Evolutionary conservation across 2,329 filamentous ascomycete species (phyloP).

Genomic region (Diaporthe citrichinensis): DNA sequence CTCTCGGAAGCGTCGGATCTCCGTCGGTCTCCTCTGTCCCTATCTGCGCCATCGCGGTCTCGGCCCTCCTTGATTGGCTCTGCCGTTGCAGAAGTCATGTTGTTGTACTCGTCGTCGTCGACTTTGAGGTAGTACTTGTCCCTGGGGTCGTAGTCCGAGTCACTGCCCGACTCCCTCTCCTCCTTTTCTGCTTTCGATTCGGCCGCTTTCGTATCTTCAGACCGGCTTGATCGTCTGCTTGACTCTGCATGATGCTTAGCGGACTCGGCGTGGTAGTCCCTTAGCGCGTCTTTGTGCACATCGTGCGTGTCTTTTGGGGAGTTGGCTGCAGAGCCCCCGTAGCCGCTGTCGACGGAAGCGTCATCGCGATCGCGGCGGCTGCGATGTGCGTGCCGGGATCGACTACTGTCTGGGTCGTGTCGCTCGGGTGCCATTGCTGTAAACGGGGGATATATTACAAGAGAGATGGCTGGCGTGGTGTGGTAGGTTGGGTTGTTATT

Average conservation of each 20-base stretch:
- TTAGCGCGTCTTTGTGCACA: not conserved
- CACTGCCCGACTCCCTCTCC: conserved; percentile 15
- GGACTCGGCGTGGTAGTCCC: conserved; percentile 9
- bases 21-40: not conserved
- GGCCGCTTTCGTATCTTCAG: not conserved
- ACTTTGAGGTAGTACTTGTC: conserved; percentile 38
- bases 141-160: conserved; percentile 39
- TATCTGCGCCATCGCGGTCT: not conserved
- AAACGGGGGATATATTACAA: not conserved
- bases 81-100: conserved; percentile 26
- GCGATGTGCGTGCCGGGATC: conserved; percentile 19
- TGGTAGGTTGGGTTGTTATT: not conserved
- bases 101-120: conserved; percentile 35
- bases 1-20: not conserved
- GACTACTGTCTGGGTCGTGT: conserved; percentile 7
- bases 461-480: not conserved
- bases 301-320: conserved; percentile 28
- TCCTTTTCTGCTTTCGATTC: not conserved
- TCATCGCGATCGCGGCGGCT: conserved; percentile 17
- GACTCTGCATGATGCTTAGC: conserved; percentile 8
- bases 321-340: conserved; percentile 36
- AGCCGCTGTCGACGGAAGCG: conserved; percentile 39
- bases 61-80: not conserved
- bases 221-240: conserved; percentile 9
- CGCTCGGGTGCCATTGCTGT: conserved; percentile 11